These are phyloP conservation scores for Acer negundo DNA, from an alignment of 345 rosid species.

Conservation along the genomic window DNA sequence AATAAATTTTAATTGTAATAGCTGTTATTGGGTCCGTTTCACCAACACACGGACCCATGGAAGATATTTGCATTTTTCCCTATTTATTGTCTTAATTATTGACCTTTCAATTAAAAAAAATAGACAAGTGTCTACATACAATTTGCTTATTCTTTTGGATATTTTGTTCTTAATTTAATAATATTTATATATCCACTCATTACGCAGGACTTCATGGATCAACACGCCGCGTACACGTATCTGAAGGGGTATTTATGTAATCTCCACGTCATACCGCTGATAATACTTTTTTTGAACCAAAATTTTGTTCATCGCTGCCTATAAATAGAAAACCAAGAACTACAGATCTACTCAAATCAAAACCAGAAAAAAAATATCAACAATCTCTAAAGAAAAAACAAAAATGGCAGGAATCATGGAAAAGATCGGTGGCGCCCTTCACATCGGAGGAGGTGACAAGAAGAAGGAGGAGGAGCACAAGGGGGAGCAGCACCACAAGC, in stretches of 20 bases:
- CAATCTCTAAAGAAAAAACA: neutral
- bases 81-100: too few species aligned
- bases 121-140: too few species aligned
- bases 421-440: conserved; percentile 69
- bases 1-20: too few species aligned
- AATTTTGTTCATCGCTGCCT: neutral
- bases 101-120: too few species aligned
- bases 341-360: neutral
- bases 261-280: neutral
- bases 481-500: conserved; percentile 37
- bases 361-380: neutral
- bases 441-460: conserved; percentile 49
- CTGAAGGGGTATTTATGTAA: neutral
- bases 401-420: conserved; percentile 63
- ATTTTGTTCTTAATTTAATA: neutral
- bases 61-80: too few species aligned
- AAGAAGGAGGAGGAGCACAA: conserved; percentile 51
- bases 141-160: too few species aligned
- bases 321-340: neutral
- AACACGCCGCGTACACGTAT: neutral
- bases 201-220: too few species aligned
- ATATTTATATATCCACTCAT: neutral
- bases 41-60: too few species aligned
- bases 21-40: too few species aligned
- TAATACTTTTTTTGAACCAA: neutral